Percentiles rank a stretch among this genome's conserved stretches.
These are phyloP conservation scores for Sambucus nigra DNA, from an alignment of 129 eudicot genomes.

Conservation along the genomic window DNA sequence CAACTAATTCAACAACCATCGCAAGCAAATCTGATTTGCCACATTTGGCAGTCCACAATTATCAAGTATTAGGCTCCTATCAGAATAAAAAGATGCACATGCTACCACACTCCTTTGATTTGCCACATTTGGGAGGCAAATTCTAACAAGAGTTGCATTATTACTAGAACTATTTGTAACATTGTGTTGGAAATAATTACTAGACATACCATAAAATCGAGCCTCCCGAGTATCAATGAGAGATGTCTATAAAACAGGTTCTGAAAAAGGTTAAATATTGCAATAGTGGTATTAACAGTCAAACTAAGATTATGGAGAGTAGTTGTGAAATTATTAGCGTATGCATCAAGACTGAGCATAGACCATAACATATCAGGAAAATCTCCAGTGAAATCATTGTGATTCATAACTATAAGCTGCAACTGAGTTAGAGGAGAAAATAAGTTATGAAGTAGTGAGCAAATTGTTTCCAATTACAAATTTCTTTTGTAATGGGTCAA, in stretches of 20 bases:
- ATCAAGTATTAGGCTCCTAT: conserved; percentile 36
- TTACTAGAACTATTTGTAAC: conserved; percentile 38
- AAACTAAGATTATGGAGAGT: conserved; percentile 32
- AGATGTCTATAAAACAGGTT: conserved; percentile 67
- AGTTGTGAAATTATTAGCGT: conserved; percentile 66
- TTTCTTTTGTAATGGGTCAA: no score
- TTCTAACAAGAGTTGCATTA: conserved; percentile 23
- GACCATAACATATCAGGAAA: conserved; percentile 62
- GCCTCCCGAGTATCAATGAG: conserved; percentile 34
- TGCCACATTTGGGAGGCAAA: conserved; percentile 44
- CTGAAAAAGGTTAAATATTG: conserved; percentile 48
- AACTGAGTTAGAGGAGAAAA: conserved; percentile 41
- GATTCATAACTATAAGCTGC: conserved; percentile 40
- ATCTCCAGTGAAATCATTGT: conserved; percentile 42
- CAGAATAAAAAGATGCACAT: conserved; percentile 48
- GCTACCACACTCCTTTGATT: conserved; percentile 32
- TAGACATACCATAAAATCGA: conserved; percentile 49
- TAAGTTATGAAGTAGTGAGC: conserved; percentile 39
- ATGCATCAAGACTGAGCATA: conserved; percentile 53
- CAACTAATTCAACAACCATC: no score
- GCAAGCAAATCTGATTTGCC: no score
- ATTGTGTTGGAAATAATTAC: conserved; percentile 71
- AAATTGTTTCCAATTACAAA: conserved; percentile 42
- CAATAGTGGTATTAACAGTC: conserved; percentile 28
- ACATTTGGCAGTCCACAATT: conserved; percentile 46